phyloP scores from a whole-genome alignment of 1,139 yeast species.

The Yamadazyma atlantica region DNA sequence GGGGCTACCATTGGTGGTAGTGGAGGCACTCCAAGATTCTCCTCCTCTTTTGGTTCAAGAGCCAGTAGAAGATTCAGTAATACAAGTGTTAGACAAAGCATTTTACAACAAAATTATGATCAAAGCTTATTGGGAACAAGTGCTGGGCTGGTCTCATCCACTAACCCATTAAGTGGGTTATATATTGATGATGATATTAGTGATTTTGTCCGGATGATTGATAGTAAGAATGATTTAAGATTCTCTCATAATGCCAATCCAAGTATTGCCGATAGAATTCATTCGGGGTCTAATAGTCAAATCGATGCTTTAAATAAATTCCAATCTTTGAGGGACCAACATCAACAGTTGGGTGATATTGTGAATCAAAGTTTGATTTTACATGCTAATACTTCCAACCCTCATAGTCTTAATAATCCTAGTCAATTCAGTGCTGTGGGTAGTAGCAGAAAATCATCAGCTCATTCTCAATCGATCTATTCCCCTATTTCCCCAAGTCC shows the following conservation, averaged over 20 bases:
- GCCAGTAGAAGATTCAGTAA: constrained; percentile 45
- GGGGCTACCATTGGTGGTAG: constrained; percentile 11
- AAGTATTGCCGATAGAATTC: constrained; percentile 4
- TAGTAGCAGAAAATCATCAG: constrained; percentile 27
- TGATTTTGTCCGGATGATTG: constrained; percentile 80
- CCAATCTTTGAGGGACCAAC: constrained; percentile 40
- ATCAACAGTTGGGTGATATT: constrained; percentile 52
- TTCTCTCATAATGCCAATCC: constrained; percentile 19
- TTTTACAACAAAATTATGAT: constrained; percentile 23
- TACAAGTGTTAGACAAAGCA: constrained; percentile 33
- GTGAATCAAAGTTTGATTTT: constrained; percentile 46
- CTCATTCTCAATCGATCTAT: constrained; percentile 23
- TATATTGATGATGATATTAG: constrained; percentile 69
- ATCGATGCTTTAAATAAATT: constrained; percentile 36
- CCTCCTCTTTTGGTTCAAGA: constrained; percentile 58
- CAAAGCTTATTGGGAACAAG: constrained; percentile 32
- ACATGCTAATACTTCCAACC: constrained; percentile 14
- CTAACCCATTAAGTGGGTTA: constrained; percentile 40
- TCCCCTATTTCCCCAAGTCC: constrained; percentile 37
- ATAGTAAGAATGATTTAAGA: constrained; percentile 57
- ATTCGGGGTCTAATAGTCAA: constrained; percentile 7
- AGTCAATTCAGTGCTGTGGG: constrained; percentile 5
- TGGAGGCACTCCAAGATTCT: constrained; percentile 44
- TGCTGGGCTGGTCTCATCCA: constrained; percentile 37
- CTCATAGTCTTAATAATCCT: constrained; percentile 10